Percentiles rank a stretch among this genome's conserved stretches.
Evolutionary conservation across 2,329 filamentous ascomycete species (phyloP).

Genomic region (Nemania sp.): DNA sequence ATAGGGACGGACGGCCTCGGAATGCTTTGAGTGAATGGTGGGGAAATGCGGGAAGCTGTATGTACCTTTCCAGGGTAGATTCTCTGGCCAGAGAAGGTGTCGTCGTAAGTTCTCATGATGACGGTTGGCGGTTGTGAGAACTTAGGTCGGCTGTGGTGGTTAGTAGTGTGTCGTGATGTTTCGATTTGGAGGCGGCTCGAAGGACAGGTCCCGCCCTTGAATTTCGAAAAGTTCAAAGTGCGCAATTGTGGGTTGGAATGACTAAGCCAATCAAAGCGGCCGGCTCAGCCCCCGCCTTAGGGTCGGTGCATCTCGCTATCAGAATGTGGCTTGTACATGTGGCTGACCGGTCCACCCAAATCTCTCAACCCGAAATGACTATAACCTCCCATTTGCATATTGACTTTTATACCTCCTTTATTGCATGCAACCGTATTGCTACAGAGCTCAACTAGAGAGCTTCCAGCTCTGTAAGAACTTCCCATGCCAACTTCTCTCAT

Average conservation of each 20-base stretch:
- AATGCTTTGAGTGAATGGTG: conserved; percentile 20
- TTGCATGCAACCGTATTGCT: too few relatives aligned
- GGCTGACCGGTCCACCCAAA: not conserved
- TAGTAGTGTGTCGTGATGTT: conserved; percentile 37
- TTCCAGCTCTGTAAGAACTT: too few relatives aligned
- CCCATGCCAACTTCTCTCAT: conserved; percentile 24
- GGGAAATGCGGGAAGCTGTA: conserved; percentile 1
- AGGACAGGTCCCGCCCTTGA: conserved; percentile 21
- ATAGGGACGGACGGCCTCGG: conserved; percentile 27
- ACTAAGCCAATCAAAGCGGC: conserved; percentile 32
- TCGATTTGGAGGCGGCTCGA: conserved; percentile 29
- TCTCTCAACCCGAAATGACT: too few relatives aligned
- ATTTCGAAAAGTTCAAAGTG: conserved; percentile 40
- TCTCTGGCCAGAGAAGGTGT: conserved; percentile 67
- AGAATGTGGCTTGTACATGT: conserved; percentile 30
- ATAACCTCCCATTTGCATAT: too few relatives aligned
- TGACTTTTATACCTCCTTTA: not conserved
- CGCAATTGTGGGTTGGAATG: conserved; percentile 38
- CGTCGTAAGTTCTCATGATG: conserved; percentile 70
- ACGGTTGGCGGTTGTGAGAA: conserved; percentile 44
- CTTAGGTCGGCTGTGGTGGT: conserved; percentile 43
- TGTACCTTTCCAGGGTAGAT: conserved; percentile 68
- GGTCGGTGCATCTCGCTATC: conserved; percentile 30
- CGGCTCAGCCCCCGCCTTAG: conserved; percentile 29
- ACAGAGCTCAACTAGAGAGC: too few relatives aligned